Percentiles rank a stretch among this genome's conserved stretches.
phyloP scores from a whole-genome alignment of 176 grass and related monocot genomes.

The Coix lacrymajobi region DNA sequence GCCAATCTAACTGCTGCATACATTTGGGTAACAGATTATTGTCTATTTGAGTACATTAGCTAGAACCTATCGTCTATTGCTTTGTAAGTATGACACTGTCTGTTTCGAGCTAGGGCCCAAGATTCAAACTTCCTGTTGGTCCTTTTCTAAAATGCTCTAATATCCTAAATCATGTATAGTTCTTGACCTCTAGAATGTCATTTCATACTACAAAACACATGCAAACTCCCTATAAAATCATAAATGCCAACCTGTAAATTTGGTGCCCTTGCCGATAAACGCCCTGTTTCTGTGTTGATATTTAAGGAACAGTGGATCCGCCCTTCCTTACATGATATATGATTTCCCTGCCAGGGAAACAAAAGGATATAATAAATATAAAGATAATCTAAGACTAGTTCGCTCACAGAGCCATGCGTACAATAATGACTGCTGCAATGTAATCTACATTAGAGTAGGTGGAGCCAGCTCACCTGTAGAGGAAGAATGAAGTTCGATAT shows the following conservation, averaged over 20 bases:
- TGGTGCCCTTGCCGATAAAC: slow-evolving; percentile 85
- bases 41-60: background rate
- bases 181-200: slow-evolving; percentile 2
- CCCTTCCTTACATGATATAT: slow-evolving; percentile 79
- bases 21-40: background rate
- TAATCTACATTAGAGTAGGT: background rate
- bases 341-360: slow-evolving; percentile 48
- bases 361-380: slow-evolving; percentile 4
- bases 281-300: slow-evolving; percentile 98
- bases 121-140: background rate
- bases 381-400: background rate
- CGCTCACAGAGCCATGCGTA: background rate
- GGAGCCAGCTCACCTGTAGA: slow-evolving; percentile 65
- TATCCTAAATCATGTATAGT: background rate
- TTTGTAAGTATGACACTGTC: background rate
- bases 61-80: slow-evolving; percentile 3
- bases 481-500: slow-evolving; percentile 97
- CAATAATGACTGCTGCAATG: background rate
- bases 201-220: background rate
- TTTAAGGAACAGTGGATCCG: slow-evolving; percentile 92
- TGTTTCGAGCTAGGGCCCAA: background rate
- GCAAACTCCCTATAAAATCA: background rate
- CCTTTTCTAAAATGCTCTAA: slow-evolving; percentile 13
- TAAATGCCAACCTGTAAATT: slow-evolving; percentile 76
- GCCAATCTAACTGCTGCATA: background rate